Conservation (phyloP, 352 stramenopile species). For the Globisporangium lucens region DNA sequence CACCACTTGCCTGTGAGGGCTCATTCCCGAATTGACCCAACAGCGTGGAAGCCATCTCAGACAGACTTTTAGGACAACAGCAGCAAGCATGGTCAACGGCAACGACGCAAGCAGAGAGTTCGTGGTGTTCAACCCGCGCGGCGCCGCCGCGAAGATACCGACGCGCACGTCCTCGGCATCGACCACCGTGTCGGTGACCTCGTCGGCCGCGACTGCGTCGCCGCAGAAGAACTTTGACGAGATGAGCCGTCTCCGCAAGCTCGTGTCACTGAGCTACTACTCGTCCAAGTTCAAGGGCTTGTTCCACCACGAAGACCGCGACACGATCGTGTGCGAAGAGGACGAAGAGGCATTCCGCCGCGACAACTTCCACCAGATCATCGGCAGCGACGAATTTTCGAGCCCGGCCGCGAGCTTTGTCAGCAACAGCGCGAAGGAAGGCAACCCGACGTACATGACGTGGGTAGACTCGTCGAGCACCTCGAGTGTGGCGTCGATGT, state of each 20-base stretch:
- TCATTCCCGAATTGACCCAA: background rate
- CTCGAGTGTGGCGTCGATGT: conserved; percentile 19
- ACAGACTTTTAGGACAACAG: background rate
- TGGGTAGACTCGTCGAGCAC: conserved; percentile 18
- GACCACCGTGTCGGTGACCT: conserved; percentile 1
- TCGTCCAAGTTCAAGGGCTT: conserved; percentile 45
- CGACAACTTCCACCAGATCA: conserved; percentile 53
- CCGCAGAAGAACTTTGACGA: conserved; percentile 24
- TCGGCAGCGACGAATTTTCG: conserved; percentile 33
- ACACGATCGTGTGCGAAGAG: conserved; percentile 56
- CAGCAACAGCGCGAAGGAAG: conserved; percentile 14
- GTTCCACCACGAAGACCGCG: conserved; percentile 52
- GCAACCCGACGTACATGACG: conserved; percentile 17
- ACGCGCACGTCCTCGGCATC: conserved; percentile 3
- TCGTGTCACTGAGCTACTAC: conserved; percentile 61
- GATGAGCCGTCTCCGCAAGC: conserved; percentile 43
- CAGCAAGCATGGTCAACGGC: conserved; percentile 10
- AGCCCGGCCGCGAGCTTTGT: conserved; percentile 6
- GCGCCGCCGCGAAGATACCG: background rate
- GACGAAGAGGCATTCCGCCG: conserved; percentile 42
- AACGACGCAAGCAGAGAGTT: background rate
- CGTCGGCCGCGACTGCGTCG: background rate
- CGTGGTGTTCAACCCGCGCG: background rate
- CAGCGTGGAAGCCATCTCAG: background rate
- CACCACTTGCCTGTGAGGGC: background rate